phyloP scores from a whole-genome alignment of 352 stramenopile genomes.

The Phytophthora crassamura region DNA sequence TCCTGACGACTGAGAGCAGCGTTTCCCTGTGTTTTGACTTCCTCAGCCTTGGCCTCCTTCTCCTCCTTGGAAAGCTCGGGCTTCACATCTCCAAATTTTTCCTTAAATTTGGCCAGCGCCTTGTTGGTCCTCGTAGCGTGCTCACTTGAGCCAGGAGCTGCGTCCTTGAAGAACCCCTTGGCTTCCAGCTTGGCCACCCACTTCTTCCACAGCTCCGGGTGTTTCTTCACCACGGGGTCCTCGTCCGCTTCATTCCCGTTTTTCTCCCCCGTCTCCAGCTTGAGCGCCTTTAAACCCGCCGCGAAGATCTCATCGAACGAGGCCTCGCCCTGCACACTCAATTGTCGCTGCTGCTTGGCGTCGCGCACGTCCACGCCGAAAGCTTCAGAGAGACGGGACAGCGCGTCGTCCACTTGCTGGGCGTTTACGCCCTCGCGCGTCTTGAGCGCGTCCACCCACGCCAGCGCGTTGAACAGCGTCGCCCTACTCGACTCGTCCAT shows the following conservation, averaged over 20 bases:
- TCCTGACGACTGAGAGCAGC: slow-evolving; percentile 69
- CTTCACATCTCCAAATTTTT: slow-evolving; percentile 84
- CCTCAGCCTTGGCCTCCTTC: slow-evolving; percentile 79
- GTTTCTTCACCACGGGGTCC: slow-evolving; percentile 80
- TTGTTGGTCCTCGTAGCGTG: slow-evolving; percentile 70
- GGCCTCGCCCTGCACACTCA: slow-evolving; percentile 49
- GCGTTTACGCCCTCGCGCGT: slow-evolving; percentile 54
- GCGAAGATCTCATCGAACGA: slow-evolving; percentile 77
- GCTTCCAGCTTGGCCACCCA: slow-evolving; percentile 86
- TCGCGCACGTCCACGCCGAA: slow-evolving; percentile 73
- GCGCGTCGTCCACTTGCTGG: slow-evolving; percentile 70
- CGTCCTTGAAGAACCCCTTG: slow-evolving; percentile 87
- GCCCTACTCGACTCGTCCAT: slow-evolving; percentile 52
- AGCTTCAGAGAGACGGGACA: slow-evolving; percentile 73
- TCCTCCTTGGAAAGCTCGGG: slow-evolving; percentile 67
- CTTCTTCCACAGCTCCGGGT: slow-evolving; percentile 88
- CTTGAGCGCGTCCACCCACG: slow-evolving; percentile 77
- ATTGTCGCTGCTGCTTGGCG: slow-evolving; percentile 54
- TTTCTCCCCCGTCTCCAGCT: slow-evolving; percentile 50
- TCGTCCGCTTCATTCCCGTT: slow-evolving; percentile 47
- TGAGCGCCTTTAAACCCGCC: slow-evolving; percentile 68
- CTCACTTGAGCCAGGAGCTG: slow-evolving; percentile 61
- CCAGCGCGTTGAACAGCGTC: slow-evolving; percentile 78
- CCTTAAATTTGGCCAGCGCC: slow-evolving; percentile 86
- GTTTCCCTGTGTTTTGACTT: slow-evolving; percentile 79